These are phyloP conservation scores for Leptomonas seymouri DNA, from an alignment of 208 protist species.

Conservation along the genomic window DNA sequence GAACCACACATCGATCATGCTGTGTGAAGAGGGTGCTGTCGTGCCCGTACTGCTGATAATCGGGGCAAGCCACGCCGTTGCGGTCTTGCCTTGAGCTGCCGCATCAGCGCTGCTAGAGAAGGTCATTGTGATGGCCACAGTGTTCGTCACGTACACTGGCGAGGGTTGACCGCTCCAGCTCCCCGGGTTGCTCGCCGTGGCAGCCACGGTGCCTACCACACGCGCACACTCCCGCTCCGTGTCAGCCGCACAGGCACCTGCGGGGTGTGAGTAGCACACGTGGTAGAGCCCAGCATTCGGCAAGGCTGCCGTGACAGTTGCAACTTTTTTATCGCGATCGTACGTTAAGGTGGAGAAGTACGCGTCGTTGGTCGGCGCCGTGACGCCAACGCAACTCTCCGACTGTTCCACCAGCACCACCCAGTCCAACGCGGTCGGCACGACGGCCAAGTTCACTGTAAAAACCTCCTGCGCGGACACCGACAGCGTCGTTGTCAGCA, in stretches of 20 bases:
- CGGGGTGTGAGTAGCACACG: constrained; percentile 77
- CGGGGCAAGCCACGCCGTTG: constrained; percentile 46
- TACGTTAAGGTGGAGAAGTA: constrained; percentile 38
- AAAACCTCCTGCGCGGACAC: constrained; percentile 48
- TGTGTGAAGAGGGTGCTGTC: constrained; percentile 9
- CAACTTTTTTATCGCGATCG: constrained; percentile 16
- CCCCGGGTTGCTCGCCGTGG: constrained; percentile 44
- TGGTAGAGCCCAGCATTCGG: constrained; percentile 64
- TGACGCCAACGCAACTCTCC: constrained; percentile 50
- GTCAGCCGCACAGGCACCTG: constrained; percentile 35
- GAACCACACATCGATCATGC: constrained; percentile 48
- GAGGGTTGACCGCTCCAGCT: constrained; percentile 59
- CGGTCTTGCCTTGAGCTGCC: constrained; percentile 24
- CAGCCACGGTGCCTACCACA: constrained; percentile 64
- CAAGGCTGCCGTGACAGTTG: constrained; percentile 54
- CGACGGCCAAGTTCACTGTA: constrained; percentile 44
- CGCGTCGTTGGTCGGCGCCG: constrained; percentile 31
- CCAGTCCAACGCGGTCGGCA: constrained; percentile 59
- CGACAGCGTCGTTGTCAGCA: constrained; percentile 35
- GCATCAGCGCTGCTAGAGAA: constrained; percentile 27
- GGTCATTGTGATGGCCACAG: constrained; percentile 41
- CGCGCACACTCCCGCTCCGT: constrained; percentile 67
- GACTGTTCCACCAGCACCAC: constrained; percentile 54
- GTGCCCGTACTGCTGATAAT: constrained; percentile 19
- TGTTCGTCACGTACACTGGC: constrained; percentile 59